These are phyloP conservation scores for Cryoendolithus antarcticus DNA, from an alignment of 2,329 filamentous ascomycete species.

Conservation along the genomic window DNA sequence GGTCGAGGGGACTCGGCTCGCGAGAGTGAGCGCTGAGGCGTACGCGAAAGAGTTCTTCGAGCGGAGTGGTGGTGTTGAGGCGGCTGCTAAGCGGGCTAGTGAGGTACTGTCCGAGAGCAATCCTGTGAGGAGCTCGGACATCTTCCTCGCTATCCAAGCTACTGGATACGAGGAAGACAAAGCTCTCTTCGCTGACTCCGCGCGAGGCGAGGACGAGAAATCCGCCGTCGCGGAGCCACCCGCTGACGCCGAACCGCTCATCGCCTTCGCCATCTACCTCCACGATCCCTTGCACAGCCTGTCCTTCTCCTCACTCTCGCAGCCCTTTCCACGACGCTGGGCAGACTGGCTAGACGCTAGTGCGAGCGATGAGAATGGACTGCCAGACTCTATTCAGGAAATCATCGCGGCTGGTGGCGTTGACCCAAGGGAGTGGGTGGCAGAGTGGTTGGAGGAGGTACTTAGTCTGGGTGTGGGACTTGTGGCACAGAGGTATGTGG, in stretches of 20 bases:
- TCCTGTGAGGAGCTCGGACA: conserved; percentile 81
- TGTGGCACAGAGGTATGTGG: conserved; percentile 90
- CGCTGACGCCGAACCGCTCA: conserved; percentile 44
- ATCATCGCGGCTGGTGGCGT: conserved; percentile 66
- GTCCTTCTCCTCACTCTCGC: conserved; percentile 70
- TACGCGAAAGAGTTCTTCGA: conserved; percentile 80
- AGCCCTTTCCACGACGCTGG: conserved; percentile 75
- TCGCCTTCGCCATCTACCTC: conserved; percentile 67
- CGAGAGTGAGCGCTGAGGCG: conserved; percentile 74
- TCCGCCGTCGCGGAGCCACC: conserved; percentile 37
- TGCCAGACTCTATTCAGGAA: conserved; percentile 76
- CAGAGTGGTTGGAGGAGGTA: conserved; percentile 90
- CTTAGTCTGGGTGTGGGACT: conserved; percentile 68
- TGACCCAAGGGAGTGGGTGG: conserved; percentile 91
- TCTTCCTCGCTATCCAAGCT: conserved; percentile 92
- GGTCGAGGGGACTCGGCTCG: conserved; percentile 80
- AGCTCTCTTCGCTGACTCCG: conserved; percentile 53
- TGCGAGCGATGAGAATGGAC: conserved; percentile 26
- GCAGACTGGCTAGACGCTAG: conserved; percentile 80
- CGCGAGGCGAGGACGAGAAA: conserved; percentile 30
- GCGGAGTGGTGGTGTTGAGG: conserved; percentile 63
- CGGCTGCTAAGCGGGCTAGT: conserved; percentile 66
- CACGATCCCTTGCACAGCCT: conserved; percentile 87
- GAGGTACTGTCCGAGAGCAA: conserved; percentile 72
- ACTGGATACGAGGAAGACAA: conserved; percentile 53